Conservation (phyloP, 1,284 basidiomycete genomes). For the Vanrija sp. region DNA sequence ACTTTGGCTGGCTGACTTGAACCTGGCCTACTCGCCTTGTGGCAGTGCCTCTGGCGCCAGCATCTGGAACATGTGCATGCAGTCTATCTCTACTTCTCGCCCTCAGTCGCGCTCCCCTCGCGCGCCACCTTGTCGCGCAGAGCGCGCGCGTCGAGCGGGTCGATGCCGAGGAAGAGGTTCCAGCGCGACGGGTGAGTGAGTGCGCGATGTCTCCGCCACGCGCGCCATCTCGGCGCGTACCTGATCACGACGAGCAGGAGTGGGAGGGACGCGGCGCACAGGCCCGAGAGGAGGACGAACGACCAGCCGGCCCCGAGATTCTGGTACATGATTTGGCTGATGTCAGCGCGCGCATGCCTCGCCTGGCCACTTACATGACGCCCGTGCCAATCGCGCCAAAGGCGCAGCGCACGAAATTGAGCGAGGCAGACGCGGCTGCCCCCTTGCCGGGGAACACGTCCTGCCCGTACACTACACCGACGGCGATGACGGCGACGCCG, state of each 20-base stretch:
- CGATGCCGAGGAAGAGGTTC: no score
- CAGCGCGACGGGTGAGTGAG: not conserved
- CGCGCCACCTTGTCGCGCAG: no score
- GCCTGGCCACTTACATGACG: constrained; percentile 32
- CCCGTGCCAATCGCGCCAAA: constrained; percentile 44
- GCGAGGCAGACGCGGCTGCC: constrained; percentile 44
- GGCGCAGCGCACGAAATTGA: constrained; percentile 46
- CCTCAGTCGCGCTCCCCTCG: no score
- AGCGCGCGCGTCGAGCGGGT: no score
- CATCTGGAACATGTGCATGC: no score
- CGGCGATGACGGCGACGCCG: constrained; percentile 30
- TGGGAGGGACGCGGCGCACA: constrained; percentile 27
- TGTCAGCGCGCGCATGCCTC: no score
- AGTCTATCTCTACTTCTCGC: no score
- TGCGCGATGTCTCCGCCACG: constrained; percentile 6
- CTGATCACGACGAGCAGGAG: constrained; percentile 28
- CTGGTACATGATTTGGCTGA: constrained; percentile 32
- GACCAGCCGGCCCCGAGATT: constrained; percentile 44
- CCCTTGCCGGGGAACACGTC: constrained; percentile 43
- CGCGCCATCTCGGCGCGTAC: constrained; percentile 35
- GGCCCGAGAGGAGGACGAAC: constrained; percentile 40
- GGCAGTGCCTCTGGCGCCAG: no score
- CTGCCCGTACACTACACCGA: constrained; percentile 42
- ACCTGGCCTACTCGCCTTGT: no score
- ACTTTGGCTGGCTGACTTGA: no score